phyloP scores from a whole-genome alignment of 257 asterid species.

The Ophiorrhiza pumila region DNA sequence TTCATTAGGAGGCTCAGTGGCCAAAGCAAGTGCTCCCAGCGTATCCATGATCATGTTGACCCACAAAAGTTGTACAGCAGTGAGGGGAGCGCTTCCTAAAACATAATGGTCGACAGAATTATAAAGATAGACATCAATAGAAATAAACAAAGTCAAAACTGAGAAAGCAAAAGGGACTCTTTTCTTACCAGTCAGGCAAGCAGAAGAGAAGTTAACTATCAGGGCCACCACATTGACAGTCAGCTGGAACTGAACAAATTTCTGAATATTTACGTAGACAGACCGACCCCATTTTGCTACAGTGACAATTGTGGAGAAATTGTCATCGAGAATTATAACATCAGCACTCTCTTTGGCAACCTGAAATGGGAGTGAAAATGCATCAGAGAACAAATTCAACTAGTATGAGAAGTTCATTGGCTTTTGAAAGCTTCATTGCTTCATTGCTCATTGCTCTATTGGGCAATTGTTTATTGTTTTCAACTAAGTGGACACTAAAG shows the following conservation, averaged over 20 bases:
- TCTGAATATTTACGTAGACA: slow-evolving; percentile 80
- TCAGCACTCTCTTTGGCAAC: slow-evolving; percentile 98
- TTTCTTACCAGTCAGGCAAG: slow-evolving; percentile 69
- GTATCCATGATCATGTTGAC: slow-evolving; percentile 99
- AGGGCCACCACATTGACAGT: slow-evolving; percentile 84
- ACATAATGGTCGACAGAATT: neutral
- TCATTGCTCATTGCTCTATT: neutral
- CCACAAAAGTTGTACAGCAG: slow-evolving; percentile 98
- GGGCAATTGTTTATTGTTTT: neutral
- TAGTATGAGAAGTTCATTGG: neutral
- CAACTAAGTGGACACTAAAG: neutral
- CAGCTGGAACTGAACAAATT: slow-evolving; percentile 85
- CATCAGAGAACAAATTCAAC: neutral
- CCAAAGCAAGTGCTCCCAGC: slow-evolving; percentile 90
- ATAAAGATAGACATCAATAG: neutral
- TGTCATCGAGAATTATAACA: slow-evolving; percentile 83
- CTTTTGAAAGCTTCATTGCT: neutral
- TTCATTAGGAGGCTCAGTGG: slow-evolving; percentile 91
- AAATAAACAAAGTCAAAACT: neutral
- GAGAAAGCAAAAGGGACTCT: neutral
- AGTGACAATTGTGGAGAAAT: slow-evolving; percentile 85
- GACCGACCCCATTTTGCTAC: slow-evolving; percentile 96
- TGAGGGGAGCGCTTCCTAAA: slow-evolving; percentile 81
- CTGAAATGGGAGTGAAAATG: slow-evolving; percentile 25
- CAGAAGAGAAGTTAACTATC: slow-evolving; percentile 78